Percentiles rank a stretch among this genome's conserved stretches.
Evolutionary conservation across 495 filamentous ascomycete genomes (phyloP).

Genomic region (Endocarpon pusillum): DNA sequence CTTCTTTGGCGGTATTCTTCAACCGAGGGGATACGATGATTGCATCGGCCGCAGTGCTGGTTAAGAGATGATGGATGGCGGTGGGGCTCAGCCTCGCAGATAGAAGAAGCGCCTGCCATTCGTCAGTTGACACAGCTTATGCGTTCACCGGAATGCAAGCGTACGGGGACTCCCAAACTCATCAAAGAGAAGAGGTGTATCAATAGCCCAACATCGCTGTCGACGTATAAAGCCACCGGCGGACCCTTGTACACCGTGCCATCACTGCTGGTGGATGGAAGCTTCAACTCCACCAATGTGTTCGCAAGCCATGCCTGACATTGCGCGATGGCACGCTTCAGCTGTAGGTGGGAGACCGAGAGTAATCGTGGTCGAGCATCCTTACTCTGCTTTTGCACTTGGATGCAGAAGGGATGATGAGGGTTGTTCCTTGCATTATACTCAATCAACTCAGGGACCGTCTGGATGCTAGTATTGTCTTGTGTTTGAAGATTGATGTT

Average conservation of each 20-base stretch:
- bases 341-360: constrained; percentile 4
- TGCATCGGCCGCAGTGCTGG: constrained; percentile 8
- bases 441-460: constrained; percentile 10
- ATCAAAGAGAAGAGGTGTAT: constrained; percentile 16
- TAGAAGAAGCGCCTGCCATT: constrained; percentile 10
- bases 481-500: too few species aligned
- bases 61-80: constrained; percentile 12
- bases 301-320: constrained; percentile 5
- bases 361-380: neutral
- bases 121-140: neutral
- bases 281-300: constrained; percentile 4
- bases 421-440: constrained; percentile 13
- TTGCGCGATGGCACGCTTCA: constrained; percentile 5
- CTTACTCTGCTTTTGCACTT: constrained; percentile 6
- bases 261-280: constrained; percentile 4
- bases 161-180: constrained; percentile 14
- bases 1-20: constrained; percentile 4
- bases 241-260: constrained; percentile 4
- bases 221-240: constrained; percentile 17
- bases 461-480: constrained; percentile 2
- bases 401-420: constrained; percentile 11
- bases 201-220: constrained; percentile 18
- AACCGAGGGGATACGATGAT: constrained; percentile 12
- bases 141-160: neutral
- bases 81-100: constrained; percentile 15